These are phyloP conservation scores for Penicillium paradoxum DNA, from an alignment of 495 filamentous ascomycete species.

Conservation along the genomic window DNA sequence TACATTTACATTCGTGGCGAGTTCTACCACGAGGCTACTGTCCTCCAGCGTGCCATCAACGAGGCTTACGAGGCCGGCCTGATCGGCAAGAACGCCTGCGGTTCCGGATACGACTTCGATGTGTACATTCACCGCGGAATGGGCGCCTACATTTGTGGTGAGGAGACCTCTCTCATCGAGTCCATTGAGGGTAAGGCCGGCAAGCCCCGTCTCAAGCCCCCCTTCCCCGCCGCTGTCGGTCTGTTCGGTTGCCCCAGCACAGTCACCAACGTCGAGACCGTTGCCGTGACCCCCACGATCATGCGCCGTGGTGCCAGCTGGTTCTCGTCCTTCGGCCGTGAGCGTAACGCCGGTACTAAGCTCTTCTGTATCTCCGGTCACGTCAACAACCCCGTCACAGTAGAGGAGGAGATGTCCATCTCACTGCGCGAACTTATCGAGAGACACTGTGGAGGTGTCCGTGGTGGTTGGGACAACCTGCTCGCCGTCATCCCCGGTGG, in stretches of 20 bases:
- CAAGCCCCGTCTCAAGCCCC: slow-evolving; percentile 96
- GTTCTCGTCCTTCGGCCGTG: slow-evolving; percentile 90
- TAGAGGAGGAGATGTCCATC: slow-evolving; percentile 99
- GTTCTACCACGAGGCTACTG: slow-evolving; percentile 94
- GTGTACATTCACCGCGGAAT: slow-evolving; percentile 94
- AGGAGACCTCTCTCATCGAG: slow-evolving; percentile 96
- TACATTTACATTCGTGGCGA: slow-evolving; percentile 99
- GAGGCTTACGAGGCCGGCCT: slow-evolving; percentile 91
- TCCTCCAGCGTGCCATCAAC: slow-evolving; percentile 91
- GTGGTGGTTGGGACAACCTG: slow-evolving; percentile 96
- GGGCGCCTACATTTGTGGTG: slow-evolving; percentile 96
- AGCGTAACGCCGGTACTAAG: slow-evolving; percentile 94
- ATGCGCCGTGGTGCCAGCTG: slow-evolving; percentile 85
- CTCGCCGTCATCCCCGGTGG: slow-evolving; percentile 93
- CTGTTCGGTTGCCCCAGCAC: slow-evolving; percentile 97
- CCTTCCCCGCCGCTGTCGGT: slow-evolving; percentile 95
- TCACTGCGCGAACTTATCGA: slow-evolving; percentile 92
- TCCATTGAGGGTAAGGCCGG: slow-evolving; percentile 97
- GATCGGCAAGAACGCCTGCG: slow-evolving; percentile 97
- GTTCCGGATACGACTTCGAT: slow-evolving; percentile 95
- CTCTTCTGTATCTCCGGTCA: slow-evolving; percentile 98
- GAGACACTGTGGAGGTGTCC: slow-evolving; percentile 93
- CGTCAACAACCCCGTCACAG: slow-evolving; percentile 96
- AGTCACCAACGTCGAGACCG: slow-evolving; percentile 95
- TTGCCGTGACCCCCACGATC: slow-evolving; percentile 94